phyloP scores from a whole-genome alignment of 2,329 filamentous ascomycete species.

The Rhytidhysteron rufulum region DNA sequence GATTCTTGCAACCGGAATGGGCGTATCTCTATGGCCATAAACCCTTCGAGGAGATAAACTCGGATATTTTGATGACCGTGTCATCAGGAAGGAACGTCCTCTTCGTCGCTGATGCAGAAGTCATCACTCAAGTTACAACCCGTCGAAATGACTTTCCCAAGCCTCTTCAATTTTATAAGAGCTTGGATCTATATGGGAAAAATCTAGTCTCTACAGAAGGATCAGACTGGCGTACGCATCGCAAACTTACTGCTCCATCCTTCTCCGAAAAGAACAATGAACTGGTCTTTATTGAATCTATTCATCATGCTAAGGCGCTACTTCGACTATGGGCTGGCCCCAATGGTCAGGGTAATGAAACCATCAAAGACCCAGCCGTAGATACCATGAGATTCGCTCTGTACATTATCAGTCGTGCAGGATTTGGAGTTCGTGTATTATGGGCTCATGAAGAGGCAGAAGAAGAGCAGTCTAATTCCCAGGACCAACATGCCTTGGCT shows the following conservation, averaged over 20 bases:
- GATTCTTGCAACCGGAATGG: conserved; percentile 59
- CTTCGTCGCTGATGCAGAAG: conserved; percentile 61
- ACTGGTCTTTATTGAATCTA: conserved; percentile 61
- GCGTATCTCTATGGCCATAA: conserved; percentile 53
- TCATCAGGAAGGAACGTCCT: conserved; percentile 53
- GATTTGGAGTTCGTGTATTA: conserved; percentile 59
- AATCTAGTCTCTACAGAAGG: conserved; percentile 72
- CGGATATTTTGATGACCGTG: conserved; percentile 62
- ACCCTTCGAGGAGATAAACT: conserved; percentile 55
- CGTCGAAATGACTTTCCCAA: conserved; percentile 71
- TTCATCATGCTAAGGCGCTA: conserved; percentile 54
- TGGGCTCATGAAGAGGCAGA: conserved; percentile 58
- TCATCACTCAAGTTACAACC: conserved; percentile 61
- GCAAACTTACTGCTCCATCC: conserved; percentile 65
- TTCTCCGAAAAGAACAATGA: conserved; percentile 75
- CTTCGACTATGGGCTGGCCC: conserved; percentile 27
- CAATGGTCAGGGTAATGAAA: conserved; percentile 28
- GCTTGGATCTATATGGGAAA: conserved; percentile 63
- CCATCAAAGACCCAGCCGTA: conserved; percentile 54
- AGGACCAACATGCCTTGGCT: conserved; percentile 20
- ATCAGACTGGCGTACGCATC: conserved; percentile 65
- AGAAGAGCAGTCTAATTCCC: conserved; percentile 23
- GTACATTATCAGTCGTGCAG: conserved; percentile 63
- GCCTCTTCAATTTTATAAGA: conserved; percentile 56
- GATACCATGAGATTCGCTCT: conserved; percentile 64